Evolutionary conservation across 345 rosid species (phyloP).

Genomic region (Euphorbia lathyris): DNA sequence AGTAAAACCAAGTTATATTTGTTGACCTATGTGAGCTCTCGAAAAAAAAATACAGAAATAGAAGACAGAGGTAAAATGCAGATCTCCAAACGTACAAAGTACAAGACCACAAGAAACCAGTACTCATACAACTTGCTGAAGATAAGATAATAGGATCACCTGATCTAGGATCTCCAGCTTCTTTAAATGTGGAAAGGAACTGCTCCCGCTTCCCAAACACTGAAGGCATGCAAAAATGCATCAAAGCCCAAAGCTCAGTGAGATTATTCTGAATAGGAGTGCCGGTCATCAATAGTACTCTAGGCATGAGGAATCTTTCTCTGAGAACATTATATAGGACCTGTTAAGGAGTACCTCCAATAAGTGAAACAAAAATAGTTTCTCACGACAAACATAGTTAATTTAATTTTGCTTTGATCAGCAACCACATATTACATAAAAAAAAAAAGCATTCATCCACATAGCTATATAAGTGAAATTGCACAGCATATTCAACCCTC

Average conservation of each 20-base stretch:
- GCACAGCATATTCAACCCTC: neutral
- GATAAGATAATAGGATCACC: conserved; percentile 33
- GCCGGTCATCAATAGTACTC: conserved; percentile 82
- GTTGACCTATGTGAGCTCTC: neutral
- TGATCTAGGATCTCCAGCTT: conserved; percentile 52
- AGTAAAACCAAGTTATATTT: neutral
- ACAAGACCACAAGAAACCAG: conserved; percentile 1
- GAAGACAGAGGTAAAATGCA: neutral
- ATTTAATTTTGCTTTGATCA: neutral
- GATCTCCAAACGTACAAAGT: neutral
- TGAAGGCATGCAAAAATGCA: conserved; percentile 91
- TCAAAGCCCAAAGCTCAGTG: conserved; percentile 86
- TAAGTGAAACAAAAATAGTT: neutral
- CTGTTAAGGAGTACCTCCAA: conserved; percentile 34
- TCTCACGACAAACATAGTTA: neutral
- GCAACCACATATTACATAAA: neutral
- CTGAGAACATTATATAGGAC: conserved; percentile 66
- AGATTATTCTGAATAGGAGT: conserved; percentile 90
- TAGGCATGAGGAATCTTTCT: conserved; percentile 70
- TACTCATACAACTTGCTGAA: neutral
- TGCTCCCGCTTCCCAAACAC: conserved; percentile 75
- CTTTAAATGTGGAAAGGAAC: conserved; percentile 67
- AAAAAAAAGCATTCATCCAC: neutral
- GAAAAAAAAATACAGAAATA: neutral
- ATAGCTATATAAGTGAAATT: neutral